Base-by-base conservation (phyloP, 192 early-diverging fungal species). In the Jimgerdemannia lactiflua region DNA sequence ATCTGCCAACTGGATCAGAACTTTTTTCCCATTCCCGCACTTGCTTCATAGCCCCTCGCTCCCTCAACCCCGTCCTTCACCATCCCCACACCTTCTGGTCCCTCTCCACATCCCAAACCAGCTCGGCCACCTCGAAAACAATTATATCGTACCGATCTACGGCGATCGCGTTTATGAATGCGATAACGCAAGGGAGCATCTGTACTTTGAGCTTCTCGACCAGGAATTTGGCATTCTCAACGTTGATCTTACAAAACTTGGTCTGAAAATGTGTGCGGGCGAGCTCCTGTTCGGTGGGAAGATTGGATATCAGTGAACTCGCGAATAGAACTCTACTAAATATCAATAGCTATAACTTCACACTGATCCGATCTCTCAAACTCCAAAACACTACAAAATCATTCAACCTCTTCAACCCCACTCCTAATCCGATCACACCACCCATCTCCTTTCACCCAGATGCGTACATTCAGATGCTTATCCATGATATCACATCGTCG, bases 401-500 rank as follows among this genome's bases (percentile, higher is more conserved):
- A 29, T 29, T 29, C 29, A 29, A 0, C 29, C 29, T n/a, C n/a
- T 11, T 54, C 11, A 7, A 54, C 49, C 49, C 49, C 14, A 59
- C 49, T 59, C 49, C 49, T 2, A 10, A 10, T 59, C 14, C 49
- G 8, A 6, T 6, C 49, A 59, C 6, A 59, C 49, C 14, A 10
- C 49, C 14, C 49, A 10, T 59, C 14, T 59, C 49, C 49, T 59
- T 59, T 59, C 49, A 14, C 49, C 14, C 64, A 67, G 4, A 8
- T 54, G 67, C 70, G 39, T 82, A 92, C 87, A 74, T 89, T 87
- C 44, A 99, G 77, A 80, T 99, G 97, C 79, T 84, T 90, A 78
- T 99, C 96, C 77, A 99, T 91, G 59, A 98, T 94, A 76, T 94
- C 90, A 79, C 97, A 99, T 43, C 96, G 87, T 67, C 94, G 87